These are phyloP conservation scores for Citrullus mucosospermus DNA, from an alignment of 306 rosid species.

Conservation along the genomic window DNA sequence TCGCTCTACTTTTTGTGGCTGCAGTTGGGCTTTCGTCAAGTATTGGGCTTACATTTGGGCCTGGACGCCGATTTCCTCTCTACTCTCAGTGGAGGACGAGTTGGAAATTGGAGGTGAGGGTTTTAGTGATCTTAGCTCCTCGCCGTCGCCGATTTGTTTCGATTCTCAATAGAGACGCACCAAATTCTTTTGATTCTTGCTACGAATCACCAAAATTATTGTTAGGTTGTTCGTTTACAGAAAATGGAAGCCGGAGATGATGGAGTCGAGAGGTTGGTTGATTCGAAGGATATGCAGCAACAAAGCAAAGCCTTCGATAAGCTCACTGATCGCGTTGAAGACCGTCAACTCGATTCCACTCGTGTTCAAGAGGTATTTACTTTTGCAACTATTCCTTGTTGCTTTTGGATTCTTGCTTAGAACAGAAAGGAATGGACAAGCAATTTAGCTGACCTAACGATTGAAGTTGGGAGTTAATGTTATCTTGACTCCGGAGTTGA, in stretches of 20 bases:
- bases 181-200: background rate
- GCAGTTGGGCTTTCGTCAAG: background rate
- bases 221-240: background rate
- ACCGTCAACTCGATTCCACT: slow-evolving; percentile 94
- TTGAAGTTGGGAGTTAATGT: background rate
- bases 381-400: background rate
- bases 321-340: slow-evolving; percentile 96
- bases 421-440: background rate
- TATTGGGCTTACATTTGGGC: background rate
- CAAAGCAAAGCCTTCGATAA: slow-evolving; percentile 95
- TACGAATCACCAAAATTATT: background rate
- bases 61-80: background rate
- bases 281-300: slow-evolving; percentile 78
- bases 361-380: slow-evolving; percentile 69
- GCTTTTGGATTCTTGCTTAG: background rate
- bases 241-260: slow-evolving; percentile 73
- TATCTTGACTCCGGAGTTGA: background rate
- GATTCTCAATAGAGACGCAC: background rate
- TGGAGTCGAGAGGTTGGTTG: slow-evolving; percentile 52
- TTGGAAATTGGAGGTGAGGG: background rate
- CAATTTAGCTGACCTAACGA: background rate
- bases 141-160: background rate
- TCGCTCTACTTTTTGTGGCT: background rate
- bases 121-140: background rate
- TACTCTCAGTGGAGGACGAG: background rate